These are phyloP conservation scores for Penicillium concentricum DNA, from an alignment of 2,329 filamentous ascomycete species.

Conservation along the genomic window DNA sequence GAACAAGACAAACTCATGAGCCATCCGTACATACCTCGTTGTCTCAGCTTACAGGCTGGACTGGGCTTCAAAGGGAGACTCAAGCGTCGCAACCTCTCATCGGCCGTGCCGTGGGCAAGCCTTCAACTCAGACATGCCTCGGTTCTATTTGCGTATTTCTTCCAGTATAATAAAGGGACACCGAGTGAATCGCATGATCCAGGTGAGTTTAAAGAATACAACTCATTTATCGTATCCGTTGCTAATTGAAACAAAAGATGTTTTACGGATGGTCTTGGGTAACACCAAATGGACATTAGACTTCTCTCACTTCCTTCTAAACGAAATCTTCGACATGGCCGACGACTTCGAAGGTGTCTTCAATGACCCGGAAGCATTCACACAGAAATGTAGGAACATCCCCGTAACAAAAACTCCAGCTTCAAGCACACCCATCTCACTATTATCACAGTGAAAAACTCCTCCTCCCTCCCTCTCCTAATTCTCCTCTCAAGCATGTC, in stretches of 20 bases:
- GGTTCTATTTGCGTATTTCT: constrained; percentile 64
- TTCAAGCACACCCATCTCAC: constrained; percentile 5
- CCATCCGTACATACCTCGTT: constrained; percentile 71
- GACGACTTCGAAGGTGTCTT: constrained; percentile 38
- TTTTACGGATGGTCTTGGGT: constrained; percentile 69
- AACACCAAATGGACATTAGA: constrained; percentile 78
- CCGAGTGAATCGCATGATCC: constrained; percentile 54
- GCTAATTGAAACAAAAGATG: constrained; percentile 51
- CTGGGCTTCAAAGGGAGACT: constrained; percentile 69
- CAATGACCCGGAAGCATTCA: constrained; percentile 36
- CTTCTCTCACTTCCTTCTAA: constrained; percentile 56
- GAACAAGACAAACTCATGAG: constrained; percentile 74
- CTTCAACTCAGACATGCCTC: constrained; percentile 70
- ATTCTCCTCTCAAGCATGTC: constrained; percentile 73
- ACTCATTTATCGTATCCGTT: background rate
- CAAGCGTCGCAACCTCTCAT: constrained; percentile 61
- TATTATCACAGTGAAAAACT: constrained; percentile 32
- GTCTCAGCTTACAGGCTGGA: constrained; percentile 74
- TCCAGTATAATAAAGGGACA: constrained; percentile 60
- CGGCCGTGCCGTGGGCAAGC: constrained; percentile 72
- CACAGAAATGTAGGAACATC: constrained; percentile 33
- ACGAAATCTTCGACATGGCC: constrained; percentile 51
- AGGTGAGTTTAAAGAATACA: constrained; percentile 40
- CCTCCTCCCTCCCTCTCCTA: constrained; percentile 42
- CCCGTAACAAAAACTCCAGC: background rate